Percentiles rank a stretch among this genome's conserved stretches.
Conservation (phyloP, 768 basidiomycete species). For the Auricularia sp. region DNA sequence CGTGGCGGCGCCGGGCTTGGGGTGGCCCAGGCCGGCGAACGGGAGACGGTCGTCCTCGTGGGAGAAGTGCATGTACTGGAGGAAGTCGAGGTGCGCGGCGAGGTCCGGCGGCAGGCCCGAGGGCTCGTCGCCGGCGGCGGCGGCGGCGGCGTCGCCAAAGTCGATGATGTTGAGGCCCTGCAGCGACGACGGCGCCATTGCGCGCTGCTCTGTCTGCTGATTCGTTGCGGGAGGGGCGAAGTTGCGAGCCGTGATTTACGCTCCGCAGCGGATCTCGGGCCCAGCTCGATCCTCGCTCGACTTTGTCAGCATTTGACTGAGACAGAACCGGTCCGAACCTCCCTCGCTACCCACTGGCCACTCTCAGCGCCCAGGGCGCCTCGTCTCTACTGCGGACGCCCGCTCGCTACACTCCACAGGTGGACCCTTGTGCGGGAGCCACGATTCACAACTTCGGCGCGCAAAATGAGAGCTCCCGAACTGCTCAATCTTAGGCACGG, state of each 20-base stretch:
- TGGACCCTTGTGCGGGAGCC: too few species aligned
- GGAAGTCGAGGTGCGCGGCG: conserved; percentile 66
- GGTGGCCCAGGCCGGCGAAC: conserved; percentile 8
- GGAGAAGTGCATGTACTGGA: conserved; percentile 30
- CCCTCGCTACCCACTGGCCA: too few species aligned
- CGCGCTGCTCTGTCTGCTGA: not conserved
- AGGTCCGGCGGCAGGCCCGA: conserved; percentile 51
- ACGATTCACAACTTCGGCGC: too few species aligned
- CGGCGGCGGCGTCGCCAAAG: conserved; percentile 22
- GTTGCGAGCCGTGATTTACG: not conserved
- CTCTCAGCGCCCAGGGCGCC: too few species aligned
- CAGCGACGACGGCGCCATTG: conserved; percentile 31
- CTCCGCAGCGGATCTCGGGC: too few species aligned
- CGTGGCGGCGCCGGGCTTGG: not conserved
- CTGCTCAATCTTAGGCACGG: too few species aligned
- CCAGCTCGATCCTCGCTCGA: too few species aligned
- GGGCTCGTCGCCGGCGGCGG: conserved; percentile 27
- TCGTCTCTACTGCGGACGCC: too few species aligned
- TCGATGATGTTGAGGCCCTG: conserved; percentile 77
- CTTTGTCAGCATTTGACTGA: too few species aligned
- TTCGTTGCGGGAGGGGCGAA: not conserved
- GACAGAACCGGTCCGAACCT: too few species aligned
- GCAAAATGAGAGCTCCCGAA: too few species aligned
- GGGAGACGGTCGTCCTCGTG: conserved; percentile 12
- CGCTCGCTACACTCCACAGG: too few species aligned